These are phyloP conservation scores for Juncus inflexus DNA, from an alignment of 176 grass and related monocot genomes.

Conservation along the genomic window DNA sequence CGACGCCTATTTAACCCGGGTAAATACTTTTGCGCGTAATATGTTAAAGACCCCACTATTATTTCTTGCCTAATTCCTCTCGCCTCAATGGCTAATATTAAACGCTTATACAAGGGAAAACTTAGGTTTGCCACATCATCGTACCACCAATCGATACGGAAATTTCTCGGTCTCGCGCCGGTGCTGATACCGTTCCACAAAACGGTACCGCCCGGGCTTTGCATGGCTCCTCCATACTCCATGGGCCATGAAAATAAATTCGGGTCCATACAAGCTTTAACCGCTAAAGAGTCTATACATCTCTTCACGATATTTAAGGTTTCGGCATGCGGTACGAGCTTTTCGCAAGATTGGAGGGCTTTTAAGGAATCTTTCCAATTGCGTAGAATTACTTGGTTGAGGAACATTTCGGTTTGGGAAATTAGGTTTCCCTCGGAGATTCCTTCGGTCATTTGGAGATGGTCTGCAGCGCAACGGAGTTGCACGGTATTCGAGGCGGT, in stretches of 20 bases:
- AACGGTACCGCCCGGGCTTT: conserved; percentile 79
- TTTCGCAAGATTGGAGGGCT: conserved; percentile 68
- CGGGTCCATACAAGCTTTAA: conserved; percentile 65
- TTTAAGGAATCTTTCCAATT: conserved; percentile 83
- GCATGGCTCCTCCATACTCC: conserved; percentile 59
- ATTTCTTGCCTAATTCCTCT: conserved; percentile 58
- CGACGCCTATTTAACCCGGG: conserved; percentile 79
- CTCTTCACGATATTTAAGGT: conserved; percentile 72
- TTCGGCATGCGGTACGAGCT: conserved; percentile 65
- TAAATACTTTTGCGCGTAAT: conserved; percentile 68
- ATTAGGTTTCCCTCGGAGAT: conserved; percentile 75
- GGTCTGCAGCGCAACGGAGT: conserved; percentile 61
- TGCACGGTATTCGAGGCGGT: conserved; percentile 64
- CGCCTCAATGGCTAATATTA: conserved; percentile 71
- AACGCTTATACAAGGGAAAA: conserved; percentile 65
- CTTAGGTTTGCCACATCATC: conserved; percentile 68
- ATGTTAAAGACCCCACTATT: conserved; percentile 64
- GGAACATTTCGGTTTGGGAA: conserved; percentile 64
- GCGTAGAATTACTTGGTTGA: conserved; percentile 68
- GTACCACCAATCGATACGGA: conserved; percentile 90
- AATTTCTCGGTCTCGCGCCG: conserved; percentile 68
- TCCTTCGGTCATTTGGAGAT: conserved; percentile 84
- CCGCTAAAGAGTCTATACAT: conserved; percentile 81
- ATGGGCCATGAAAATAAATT: conserved; percentile 88
- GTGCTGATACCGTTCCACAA: conserved; percentile 95